Conservation (phyloP, 257 asterid genomes). For the Petunia axillaris region DNA sequence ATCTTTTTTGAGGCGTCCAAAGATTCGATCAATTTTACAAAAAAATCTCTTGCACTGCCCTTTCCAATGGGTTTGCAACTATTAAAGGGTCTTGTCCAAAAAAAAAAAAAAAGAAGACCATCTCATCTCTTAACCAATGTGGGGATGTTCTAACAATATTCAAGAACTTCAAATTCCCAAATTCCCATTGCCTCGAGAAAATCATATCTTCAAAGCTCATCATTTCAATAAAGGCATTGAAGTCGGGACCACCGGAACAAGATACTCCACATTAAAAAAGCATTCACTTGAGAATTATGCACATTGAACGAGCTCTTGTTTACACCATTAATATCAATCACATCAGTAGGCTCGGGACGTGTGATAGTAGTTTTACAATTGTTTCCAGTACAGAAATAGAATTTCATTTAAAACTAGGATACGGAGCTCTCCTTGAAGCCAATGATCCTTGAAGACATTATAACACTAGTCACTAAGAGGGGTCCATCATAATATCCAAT, state of each 20-base stretch:
- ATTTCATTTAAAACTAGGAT: conserved; percentile 14
- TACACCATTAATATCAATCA: background rate
- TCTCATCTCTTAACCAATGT: too few species aligned
- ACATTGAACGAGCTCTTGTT: background rate
- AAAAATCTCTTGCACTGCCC: too few species aligned
- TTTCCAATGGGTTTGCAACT: too few species aligned
- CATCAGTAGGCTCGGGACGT: background rate
- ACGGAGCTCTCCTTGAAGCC: background rate
- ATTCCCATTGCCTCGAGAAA: too few species aligned
- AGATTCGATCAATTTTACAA: too few species aligned
- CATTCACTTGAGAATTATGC: too few species aligned
- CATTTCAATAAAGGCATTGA: background rate
- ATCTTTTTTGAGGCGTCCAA: too few species aligned
- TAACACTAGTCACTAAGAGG: background rate
- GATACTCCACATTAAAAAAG: background rate
- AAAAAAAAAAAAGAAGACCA: too few species aligned
- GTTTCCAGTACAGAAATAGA: background rate
- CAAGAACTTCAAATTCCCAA: too few species aligned
- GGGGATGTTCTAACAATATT: too few species aligned
- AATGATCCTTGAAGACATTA: background rate
- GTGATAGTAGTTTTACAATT: background rate
- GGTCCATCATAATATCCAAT: conserved; percentile 5
- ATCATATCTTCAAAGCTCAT: background rate
- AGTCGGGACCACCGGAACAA: background rate
- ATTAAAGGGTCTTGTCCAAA: too few species aligned